phyloP scores from a whole-genome alignment of 768 basidiomycete species.

The Pluteus cervinus region DNA sequence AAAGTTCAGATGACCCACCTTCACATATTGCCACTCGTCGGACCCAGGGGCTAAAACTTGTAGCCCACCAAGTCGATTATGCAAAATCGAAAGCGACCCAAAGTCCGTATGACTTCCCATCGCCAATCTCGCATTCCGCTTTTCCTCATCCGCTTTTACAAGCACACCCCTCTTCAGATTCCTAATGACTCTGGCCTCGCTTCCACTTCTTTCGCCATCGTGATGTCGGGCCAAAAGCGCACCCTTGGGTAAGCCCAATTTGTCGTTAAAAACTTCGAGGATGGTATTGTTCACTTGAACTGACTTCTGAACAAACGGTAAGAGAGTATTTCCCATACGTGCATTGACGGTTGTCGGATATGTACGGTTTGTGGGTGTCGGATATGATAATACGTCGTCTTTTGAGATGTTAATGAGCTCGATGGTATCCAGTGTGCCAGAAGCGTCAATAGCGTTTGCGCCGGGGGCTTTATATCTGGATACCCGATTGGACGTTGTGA shows the following conservation, averaged over 20 bases:
- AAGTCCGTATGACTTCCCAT: slow-evolving; percentile 72
- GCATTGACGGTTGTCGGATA: slow-evolving; percentile 51
- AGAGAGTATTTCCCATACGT: slow-evolving; percentile 41
- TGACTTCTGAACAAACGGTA: slow-evolving; percentile 53
- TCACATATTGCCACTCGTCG: slow-evolving; percentile 63
- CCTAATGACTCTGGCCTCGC: slow-evolving; percentile 51
- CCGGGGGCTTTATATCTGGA: slow-evolving; percentile 64
- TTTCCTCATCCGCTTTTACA: slow-evolving; percentile 37
- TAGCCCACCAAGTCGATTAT: slow-evolving; percentile 64
- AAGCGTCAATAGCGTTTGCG: slow-evolving; percentile 55
- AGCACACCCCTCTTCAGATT: no score
- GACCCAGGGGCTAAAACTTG: slow-evolving; percentile 60
- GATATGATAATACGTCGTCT: slow-evolving; percentile 63
- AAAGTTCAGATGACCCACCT: slow-evolving; percentile 38
- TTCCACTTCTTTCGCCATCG: slow-evolving; percentile 42
- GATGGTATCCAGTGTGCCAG: slow-evolving; percentile 46
- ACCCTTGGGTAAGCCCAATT: slow-evolving; percentile 46
- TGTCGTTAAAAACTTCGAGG: slow-evolving; percentile 51
- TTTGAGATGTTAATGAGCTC: slow-evolving; percentile 67
- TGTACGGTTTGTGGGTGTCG: slow-evolving; percentile 40
- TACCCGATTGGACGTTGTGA: no score
- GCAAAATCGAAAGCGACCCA: slow-evolving; percentile 67
- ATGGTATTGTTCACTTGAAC: slow-evolving; percentile 47
- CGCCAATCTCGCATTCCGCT: slow-evolving; percentile 29
- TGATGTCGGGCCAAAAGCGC: slow-evolving; percentile 37